phyloP scores from a whole-genome alignment of 805 yeast genomes.

The Saturnispora sanitii region DNA sequence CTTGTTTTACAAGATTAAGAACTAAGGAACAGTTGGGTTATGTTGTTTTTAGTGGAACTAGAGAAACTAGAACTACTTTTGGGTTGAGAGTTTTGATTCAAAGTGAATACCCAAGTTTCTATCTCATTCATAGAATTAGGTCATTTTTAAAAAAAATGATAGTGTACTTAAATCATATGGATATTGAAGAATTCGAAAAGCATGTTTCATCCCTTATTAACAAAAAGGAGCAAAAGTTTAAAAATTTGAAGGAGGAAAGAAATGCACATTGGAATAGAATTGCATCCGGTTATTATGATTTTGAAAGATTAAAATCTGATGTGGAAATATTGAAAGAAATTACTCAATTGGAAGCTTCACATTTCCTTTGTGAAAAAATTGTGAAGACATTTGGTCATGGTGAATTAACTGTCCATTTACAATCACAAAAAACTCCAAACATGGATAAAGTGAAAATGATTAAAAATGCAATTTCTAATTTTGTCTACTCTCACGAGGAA shows the following conservation, averaged over 20 bases:
- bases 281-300: constrained; percentile 71
- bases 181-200: constrained; percentile 54
- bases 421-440: constrained; percentile 36
- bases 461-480: constrained; percentile 24
- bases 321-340: constrained; percentile 46
- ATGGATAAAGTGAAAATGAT: constrained; percentile 18
- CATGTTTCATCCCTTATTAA: constrained; percentile 61
- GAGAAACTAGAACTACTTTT: constrained; percentile 58
- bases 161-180: constrained; percentile 31
- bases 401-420: constrained; percentile 51
- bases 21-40: constrained; percentile 95
- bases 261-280: constrained; percentile 56
- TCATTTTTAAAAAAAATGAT: constrained; percentile 41
- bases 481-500: constrained; percentile 20
- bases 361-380: constrained; percentile 30
- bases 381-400: constrained; percentile 21
- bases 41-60: constrained; percentile 73
- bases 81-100: constrained; percentile 74
- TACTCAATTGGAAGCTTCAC: constrained; percentile 42
- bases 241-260: constrained; percentile 73
- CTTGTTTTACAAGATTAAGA: constrained; percentile 80
- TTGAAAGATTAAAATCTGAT: constrained; percentile 45
- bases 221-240: constrained; percentile 58
- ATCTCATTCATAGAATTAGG: constrained; percentile 67
- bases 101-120: constrained; percentile 68